These are phyloP conservation scores for Coccomyxa subellipsoidea DNA, from an alignment of 163 green algal genomes.

Conservation along the genomic window DNA sequence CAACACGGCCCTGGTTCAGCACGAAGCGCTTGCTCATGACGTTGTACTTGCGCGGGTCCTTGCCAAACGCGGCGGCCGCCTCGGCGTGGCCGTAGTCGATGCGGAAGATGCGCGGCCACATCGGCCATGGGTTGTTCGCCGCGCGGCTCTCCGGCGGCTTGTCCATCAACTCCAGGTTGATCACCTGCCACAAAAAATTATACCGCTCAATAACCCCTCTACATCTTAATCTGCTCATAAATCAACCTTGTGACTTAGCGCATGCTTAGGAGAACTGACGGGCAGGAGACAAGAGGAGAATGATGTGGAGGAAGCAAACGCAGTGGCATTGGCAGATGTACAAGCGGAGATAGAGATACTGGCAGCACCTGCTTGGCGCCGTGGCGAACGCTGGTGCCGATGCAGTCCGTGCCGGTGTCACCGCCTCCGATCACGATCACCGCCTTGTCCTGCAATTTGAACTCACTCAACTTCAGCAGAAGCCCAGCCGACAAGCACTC, in stretches of 20 bases:
- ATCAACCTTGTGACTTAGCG: too few species aligned
- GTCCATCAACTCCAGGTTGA: constrained; percentile 93
- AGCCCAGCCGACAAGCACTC: neutral
- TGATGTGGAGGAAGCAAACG: too few species aligned
- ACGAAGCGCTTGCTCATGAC: constrained; percentile 95
- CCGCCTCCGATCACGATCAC: constrained; percentile 95
- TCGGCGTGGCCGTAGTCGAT: constrained; percentile 94
- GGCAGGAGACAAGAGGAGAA: too few species aligned
- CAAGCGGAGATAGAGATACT: neutral
- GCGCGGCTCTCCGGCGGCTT: constrained; percentile 72
- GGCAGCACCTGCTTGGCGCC: constrained; percentile 58
- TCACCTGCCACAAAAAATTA: too few species aligned
- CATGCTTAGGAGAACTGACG: too few species aligned
- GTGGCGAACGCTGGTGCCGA: constrained; percentile 86
- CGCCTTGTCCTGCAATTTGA: constrained; percentile 30
- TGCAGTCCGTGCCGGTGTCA: constrained; percentile 97
- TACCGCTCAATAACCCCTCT: too few species aligned
- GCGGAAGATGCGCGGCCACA: constrained; percentile 80
- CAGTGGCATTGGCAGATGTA: too few species aligned
- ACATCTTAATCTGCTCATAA: too few species aligned
- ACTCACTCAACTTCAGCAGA: neutral
- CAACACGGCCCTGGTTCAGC: constrained; percentile 52
- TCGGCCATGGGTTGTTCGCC: constrained; percentile 87
- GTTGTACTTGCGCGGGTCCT: constrained; percentile 86
- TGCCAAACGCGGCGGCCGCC: constrained; percentile 66